These are phyloP conservation scores for Daucus carota DNA, from an alignment of 129 eudicot species.

Conservation along the genomic window DH1_v3.0 NC_030387.2:28241001-28241500, in stretches of 20 bases:
- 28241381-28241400: background rate
- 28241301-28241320: background rate
- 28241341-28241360: background rate
- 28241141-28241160: background rate
- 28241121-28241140: background rate
- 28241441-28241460: background rate
- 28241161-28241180: conserved; percentile 61
- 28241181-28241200: conserved; percentile 78
- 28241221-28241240: conserved; percentile 78
- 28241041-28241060: background rate
- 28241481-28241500: background rate
- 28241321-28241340: background rate
- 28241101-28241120: background rate
- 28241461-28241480: background rate
- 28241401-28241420: background rate
- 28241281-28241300: background rate
- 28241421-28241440: background rate
- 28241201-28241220: conserved; percentile 61
- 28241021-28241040: background rate
- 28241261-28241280: background rate
- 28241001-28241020: background rate
- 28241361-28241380: background rate
- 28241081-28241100: background rate
- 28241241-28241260: conserved; percentile 68
- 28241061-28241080: background rate